Base-by-base conservation (phyloP, 768 basidiomycete species). In the Antrodiella citrinella region DNA sequence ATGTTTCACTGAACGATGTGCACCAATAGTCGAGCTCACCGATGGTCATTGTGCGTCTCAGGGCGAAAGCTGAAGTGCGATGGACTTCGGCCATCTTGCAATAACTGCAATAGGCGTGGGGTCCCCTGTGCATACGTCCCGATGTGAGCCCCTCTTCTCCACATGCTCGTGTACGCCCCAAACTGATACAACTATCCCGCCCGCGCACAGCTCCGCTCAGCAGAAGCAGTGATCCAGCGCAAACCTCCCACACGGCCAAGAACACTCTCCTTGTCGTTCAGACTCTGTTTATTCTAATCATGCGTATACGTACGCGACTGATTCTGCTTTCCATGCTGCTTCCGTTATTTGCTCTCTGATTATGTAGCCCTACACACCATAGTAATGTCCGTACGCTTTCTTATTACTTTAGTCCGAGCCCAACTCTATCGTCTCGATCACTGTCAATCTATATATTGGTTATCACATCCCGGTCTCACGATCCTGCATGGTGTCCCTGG, bases 41-140 rank as follows among this genome's bases (percentile, higher is more conserved):
- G 30, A 7, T 15, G 7, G 2, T 51, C 18, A 30, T 18, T 43
- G 41, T 18, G 18, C 35, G 19, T 19, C 21, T 7, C 55, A 85
- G 83, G 78, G 13, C 72, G 83, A 50, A 86, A 86, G 64, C 62
- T 87, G 45, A 86, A 85, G 65, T 87, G 85, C 58, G 82, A 85
- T 57, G 85, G 84, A 44, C 21, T 51, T 19, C 72, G 73, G 18
- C 83, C 84, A 2, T 73, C 76, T 20, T 87, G 85, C 62, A 69
- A 67, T 25, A 84, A 86, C 58, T 87, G 85, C 63, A 71, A 76
- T 58, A 72, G 72, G 49, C 72, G 85, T 21, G 71, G 72, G 18
- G 71, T 71, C 54, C 73, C 77, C 1, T 87, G 85, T 56, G 58
- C 61, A 38, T 87, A 86, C 59, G 57, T 67, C n/a, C 80, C 85